Evolutionary conservation across 257 asterid species (phyloP).

Genomic region (Fraxinus anomala): DNA sequence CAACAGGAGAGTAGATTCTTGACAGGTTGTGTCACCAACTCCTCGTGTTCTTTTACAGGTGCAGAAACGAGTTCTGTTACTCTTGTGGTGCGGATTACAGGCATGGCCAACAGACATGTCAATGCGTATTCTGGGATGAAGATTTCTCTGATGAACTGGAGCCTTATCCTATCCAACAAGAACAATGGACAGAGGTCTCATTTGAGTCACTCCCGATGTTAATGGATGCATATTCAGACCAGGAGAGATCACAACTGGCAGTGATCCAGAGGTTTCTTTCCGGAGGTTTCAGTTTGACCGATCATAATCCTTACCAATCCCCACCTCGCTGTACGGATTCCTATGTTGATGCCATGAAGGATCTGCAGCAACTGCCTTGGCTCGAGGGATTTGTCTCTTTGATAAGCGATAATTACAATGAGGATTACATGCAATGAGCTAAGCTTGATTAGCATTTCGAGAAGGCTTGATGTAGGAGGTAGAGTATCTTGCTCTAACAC

Average conservation of each 20-base stretch:
- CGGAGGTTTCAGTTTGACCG: conserved; percentile 72
- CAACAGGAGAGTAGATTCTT: not conserved
- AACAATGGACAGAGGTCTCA: conserved; percentile 94
- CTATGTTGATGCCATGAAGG: conserved; percentile 86
- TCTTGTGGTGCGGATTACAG: conserved; percentile 71
- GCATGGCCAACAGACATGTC: conserved; percentile 61
- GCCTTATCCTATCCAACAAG: conserved; percentile 57
- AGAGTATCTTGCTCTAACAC: conserved; percentile 50
- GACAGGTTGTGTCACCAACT: not conserved
- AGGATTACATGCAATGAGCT: conserved; percentile 77
- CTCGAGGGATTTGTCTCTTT: conserved; percentile 92
- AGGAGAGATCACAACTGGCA: conserved; percentile 90
- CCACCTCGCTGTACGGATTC: conserved; percentile 77
- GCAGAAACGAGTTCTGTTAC: conserved; percentile 82
- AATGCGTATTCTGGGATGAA: conserved; percentile 69
- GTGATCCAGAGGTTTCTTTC: conserved; percentile 87
- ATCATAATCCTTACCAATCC: conserved; percentile 59
- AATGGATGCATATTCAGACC: conserved; percentile 88
- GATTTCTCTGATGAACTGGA: conserved; percentile 45
- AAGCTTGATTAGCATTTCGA: conserved; percentile 27
- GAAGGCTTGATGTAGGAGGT: conserved; percentile 24
- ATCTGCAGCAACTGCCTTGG: conserved; percentile 96
- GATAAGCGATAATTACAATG: conserved; percentile 78
- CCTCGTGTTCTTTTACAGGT: conserved; percentile 44
- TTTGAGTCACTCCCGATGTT: conserved; percentile 68